Conservation (phyloP, 169 alveolate species). For the Plasmodium inui region DNA sequence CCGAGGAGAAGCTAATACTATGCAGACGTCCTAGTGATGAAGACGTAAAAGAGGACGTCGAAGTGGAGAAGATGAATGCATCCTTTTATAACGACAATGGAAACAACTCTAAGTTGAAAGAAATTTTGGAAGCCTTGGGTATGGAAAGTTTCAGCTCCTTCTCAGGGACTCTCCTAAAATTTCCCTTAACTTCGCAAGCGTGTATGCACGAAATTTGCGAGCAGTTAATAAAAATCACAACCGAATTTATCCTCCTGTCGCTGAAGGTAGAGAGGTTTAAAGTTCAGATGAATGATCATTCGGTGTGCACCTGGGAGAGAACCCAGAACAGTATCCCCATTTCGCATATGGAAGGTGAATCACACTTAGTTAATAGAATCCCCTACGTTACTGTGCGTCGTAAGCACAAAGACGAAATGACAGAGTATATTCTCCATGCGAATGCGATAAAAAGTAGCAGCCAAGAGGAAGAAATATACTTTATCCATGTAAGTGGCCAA, state of each 20-base stretch:
- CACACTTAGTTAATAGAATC: background rate
- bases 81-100: background rate
- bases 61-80: background rate
- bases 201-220: background rate
- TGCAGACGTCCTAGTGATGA: background rate
- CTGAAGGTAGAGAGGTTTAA: conserved; percentile 15
- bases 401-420: background rate
- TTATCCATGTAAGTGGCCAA: background rate
- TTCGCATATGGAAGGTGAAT: conserved; percentile 8
- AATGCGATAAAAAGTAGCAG: background rate
- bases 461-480: conserved; percentile 4
- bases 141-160: conserved; percentile 6
- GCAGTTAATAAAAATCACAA: conserved; percentile 33
- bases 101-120: background rate
- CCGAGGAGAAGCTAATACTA: conserved; percentile 33
- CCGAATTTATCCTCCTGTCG: conserved; percentile 3
- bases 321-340: background rate
- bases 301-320: conserved; percentile 16
- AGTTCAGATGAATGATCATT: conserved; percentile 18
- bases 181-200: background rate
- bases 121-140: conserved; percentile 11
- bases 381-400: conserved; percentile 9
- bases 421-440: conserved; percentile 11
- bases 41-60: background rate
- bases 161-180: conserved; percentile 38